Conservation (phyloP, 2,329 filamentous ascomycete genomes). For the Zasmidium cellare region DNA sequence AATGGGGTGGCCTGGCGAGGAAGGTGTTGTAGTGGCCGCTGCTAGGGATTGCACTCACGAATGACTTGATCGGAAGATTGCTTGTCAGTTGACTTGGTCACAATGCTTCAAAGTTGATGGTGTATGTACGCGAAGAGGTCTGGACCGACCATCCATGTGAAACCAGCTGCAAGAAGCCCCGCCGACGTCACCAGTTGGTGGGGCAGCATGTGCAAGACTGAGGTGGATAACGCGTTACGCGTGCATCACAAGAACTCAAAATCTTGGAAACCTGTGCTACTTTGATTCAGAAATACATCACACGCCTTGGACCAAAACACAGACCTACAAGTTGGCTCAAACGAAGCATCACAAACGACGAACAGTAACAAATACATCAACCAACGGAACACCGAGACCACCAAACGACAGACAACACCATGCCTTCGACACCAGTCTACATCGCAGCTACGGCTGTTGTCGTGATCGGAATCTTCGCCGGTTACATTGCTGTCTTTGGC, state of each 20-base stretch:
- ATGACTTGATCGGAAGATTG: not conserved
- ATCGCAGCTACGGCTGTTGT: constrained; percentile 32
- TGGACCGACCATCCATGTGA: not conserved
- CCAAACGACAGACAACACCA: constrained; percentile 10
- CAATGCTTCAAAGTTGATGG: not conserved
- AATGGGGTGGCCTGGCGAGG: too few species aligned
- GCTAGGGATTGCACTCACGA: not conserved
- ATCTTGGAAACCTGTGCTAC: not conserved
- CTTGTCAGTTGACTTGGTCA: not conserved
- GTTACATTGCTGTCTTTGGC: constrained; percentile 49
- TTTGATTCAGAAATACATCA: not conserved
- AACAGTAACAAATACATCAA: not conserved
- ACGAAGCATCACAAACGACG: too few species aligned
- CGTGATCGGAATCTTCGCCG: constrained; percentile 37
- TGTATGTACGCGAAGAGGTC: not conserved
- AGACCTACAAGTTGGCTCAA: not conserved
- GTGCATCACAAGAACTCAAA: not conserved
- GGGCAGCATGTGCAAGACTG: not conserved
- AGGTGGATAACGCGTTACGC: too few species aligned
- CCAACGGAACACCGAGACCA: not conserved
- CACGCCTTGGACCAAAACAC: not conserved
- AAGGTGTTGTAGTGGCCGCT: not conserved
- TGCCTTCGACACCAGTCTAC: constrained; percentile 25
- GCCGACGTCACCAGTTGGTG: not conserved
- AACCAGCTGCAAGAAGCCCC: not conserved